A percentile compares a stretch with the other conserved stretches of the same genome.
phyloP scores from a whole-genome alignment of 257 asterid species.

The Mitragyna speciosa region DNA sequence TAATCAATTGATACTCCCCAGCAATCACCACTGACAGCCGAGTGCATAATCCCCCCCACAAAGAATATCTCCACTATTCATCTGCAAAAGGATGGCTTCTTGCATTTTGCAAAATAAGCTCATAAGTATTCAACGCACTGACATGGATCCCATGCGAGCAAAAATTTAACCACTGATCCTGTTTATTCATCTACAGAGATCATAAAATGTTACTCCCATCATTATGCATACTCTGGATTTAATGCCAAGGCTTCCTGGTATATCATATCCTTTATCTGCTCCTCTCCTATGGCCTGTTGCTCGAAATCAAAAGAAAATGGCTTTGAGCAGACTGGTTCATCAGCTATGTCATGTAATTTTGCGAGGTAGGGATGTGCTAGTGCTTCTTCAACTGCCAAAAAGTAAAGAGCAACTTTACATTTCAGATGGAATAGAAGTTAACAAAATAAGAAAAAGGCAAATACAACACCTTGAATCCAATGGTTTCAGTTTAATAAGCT shows the following conservation, averaged over 20 bases:
- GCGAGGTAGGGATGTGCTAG: slow-evolving; percentile 81
- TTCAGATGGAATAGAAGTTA: slow-evolving; percentile 3
- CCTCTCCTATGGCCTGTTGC: slow-evolving; percentile 64
- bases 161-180: too few species aligned
- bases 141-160: background rate
- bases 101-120: background rate
- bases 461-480: too few species aligned
- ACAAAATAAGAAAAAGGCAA: slow-evolving; percentile 2
- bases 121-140: background rate
- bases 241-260: slow-evolving; percentile 72
- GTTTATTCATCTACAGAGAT: too few species aligned
- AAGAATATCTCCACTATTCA: too few species aligned
- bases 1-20: too few species aligned
- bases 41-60: too few species aligned
- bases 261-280: slow-evolving; percentile 91
- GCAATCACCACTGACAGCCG: background rate
- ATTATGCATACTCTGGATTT: slow-evolving; percentile 52
- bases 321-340: slow-evolving; percentile 68
- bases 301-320: slow-evolving; percentile 81
- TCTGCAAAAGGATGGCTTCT: too few species aligned
- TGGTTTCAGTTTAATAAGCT: background rate
- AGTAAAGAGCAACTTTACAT: background rate
- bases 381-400: slow-evolving; percentile 76
- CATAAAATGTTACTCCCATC: too few species aligned
- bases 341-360: slow-evolving; percentile 71